Evolutionary conservation across 1,284 basidiomycete genomes (phyloP).

Genomic region (Malassezia globosa): DNA sequence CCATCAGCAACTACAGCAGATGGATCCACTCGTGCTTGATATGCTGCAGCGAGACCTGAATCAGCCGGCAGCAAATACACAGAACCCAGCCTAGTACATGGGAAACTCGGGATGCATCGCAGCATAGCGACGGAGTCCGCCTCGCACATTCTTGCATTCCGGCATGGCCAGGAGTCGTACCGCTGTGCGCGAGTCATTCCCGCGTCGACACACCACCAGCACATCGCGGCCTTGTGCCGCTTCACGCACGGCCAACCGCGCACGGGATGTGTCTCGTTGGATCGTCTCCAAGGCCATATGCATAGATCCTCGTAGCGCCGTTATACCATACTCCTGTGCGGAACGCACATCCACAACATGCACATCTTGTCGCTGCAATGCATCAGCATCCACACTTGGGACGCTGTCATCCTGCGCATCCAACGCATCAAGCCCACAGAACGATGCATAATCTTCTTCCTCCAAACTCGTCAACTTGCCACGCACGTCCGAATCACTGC

Average conservation of each 20-base stretch:
- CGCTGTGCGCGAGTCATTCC: conserved; percentile 16
- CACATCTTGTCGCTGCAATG: neutral
- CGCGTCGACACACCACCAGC: conserved; percentile 11
- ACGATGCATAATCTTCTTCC: conserved; percentile 33
- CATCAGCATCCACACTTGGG: neutral
- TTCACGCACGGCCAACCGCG: neutral
- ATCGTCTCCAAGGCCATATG: conserved; percentile 7
- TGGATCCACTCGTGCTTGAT: conserved; percentile 40
- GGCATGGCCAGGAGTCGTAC: conserved; percentile 6
- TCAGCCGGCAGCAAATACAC: no score
- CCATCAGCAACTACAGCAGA: conserved; percentile 16
- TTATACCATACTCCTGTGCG: conserved; percentile 9
- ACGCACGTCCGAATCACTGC: conserved; percentile 26
- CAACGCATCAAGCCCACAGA: conserved; percentile 26
- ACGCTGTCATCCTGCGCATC: conserved; percentile 49
- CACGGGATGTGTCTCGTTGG: neutral
- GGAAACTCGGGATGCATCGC: conserved; percentile 2
- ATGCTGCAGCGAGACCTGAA: conserved; percentile 32
- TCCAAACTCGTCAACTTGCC: conserved; percentile 25
- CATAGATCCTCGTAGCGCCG: neutral
- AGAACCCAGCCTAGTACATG: conserved; percentile 16
- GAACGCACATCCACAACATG: conserved; percentile 14
- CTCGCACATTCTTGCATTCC: conserved; percentile 2
- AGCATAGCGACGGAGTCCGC: conserved; percentile 9
- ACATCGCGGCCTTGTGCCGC: conserved; percentile 1